phyloP scores from a whole-genome alignment of 2,329 filamentous ascomycete species.

The Aspergillus terreus region DNA sequence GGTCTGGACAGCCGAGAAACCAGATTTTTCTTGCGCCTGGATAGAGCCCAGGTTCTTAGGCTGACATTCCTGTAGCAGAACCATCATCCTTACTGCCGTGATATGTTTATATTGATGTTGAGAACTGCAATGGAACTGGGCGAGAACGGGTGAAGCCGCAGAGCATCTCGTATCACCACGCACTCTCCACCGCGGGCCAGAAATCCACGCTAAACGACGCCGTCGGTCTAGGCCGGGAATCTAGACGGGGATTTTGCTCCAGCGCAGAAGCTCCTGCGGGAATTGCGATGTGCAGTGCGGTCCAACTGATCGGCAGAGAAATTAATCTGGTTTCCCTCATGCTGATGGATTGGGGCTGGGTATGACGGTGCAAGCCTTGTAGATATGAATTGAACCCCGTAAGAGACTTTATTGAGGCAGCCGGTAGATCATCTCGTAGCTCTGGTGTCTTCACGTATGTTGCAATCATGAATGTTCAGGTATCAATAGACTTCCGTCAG shows the following conservation, averaged over 20 bases:
- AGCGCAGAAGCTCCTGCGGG: conserved; percentile 6
- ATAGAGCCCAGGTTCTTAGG: background rate
- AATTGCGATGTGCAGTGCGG: conserved; percentile 18
- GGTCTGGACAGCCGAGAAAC: too few species aligned
- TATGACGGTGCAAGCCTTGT: too few species aligned
- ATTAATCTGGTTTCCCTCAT: background rate
- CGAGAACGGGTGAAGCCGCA: background rate
- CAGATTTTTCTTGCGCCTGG: background rate
- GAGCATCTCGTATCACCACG: conserved; percentile 11
- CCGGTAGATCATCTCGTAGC: too few species aligned
- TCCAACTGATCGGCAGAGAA: conserved; percentile 4
- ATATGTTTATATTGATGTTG: too few species aligned
- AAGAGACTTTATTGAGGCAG: too few species aligned
- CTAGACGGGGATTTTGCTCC: conserved; percentile 11
- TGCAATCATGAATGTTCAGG: too few species aligned
- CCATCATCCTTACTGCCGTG: background rate
- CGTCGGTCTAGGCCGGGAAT: conserved; percentile 25
- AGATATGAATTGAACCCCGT: too few species aligned
- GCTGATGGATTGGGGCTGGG: too few species aligned
- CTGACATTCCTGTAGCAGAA: background rate
- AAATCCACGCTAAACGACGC: conserved; percentile 18
- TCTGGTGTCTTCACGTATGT: too few species aligned
- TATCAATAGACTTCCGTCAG: too few species aligned
- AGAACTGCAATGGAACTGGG: background rate
- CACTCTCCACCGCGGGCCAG: conserved; percentile 19